phyloP scores from a whole-genome alignment of 202 grass and related monocot genomes.

The Schoenoplectus tabernaemontani region DNA sequence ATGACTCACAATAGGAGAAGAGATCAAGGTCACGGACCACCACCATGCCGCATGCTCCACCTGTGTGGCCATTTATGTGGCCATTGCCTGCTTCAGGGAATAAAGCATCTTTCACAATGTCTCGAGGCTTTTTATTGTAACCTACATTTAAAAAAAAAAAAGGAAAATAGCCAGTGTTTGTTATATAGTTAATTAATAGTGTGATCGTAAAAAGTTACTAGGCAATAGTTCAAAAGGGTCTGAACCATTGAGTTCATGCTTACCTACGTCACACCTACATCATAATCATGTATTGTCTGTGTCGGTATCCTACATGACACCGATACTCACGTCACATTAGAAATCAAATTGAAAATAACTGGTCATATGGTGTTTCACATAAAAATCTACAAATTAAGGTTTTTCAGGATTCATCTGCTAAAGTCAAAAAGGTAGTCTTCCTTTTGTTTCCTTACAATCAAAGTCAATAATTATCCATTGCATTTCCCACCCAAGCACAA shows the following conservation, averaged over 20 bases:
- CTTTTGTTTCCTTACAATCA: background rate
- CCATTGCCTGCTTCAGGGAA: slow-evolving; percentile 81
- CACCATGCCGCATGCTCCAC: slow-evolving; percentile 67
- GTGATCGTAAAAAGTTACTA: background rate
- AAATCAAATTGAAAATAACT: background rate
- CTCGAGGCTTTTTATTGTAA: slow-evolving; percentile 65
- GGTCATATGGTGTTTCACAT: background rate
- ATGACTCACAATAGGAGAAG: slow-evolving; percentile 89
- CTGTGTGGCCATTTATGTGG: slow-evolving; percentile 59
- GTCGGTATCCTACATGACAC: background rate
- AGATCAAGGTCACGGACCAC: slow-evolving; percentile 75
- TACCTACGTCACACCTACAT: background rate
- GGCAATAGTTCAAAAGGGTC: background rate
- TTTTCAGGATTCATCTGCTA: background rate
- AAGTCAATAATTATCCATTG: background rate
- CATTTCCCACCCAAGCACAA: background rate
- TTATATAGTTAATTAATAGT: background rate
- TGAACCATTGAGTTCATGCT: background rate
- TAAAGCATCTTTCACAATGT: slow-evolving; percentile 84
- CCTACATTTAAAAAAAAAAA: slow-evolving; percentile 51
- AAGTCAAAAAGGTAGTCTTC: background rate
- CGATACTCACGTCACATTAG: background rate
- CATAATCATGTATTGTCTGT: background rate
- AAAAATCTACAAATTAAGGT: slow-evolving; percentile 9
- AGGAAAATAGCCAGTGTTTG: slow-evolving; percentile 12